Evolutionary conservation across 2,329 filamentous ascomycete genomes (phyloP).

Genomic region (Ceratocystis ficicola): DNA sequence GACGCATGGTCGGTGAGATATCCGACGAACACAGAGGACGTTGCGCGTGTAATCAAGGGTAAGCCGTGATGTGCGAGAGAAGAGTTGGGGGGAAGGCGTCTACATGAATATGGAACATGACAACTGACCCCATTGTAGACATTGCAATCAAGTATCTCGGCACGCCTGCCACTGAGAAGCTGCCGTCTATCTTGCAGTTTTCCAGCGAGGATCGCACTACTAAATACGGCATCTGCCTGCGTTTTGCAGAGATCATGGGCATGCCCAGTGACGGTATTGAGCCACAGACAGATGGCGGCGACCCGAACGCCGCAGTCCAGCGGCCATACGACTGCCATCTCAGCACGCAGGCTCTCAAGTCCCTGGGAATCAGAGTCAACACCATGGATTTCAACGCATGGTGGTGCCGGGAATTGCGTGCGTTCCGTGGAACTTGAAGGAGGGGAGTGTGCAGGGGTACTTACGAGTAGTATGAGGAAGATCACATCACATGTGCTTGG

Average conservation of each 20-base stretch:
- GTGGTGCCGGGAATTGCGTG: conserved; percentile 58
- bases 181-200: conserved; percentile 70
- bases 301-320: conserved; percentile 58
- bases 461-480: neutral
- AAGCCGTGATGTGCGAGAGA: conserved; percentile 26
- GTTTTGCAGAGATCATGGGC: conserved; percentile 68
- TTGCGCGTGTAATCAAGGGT: conserved; percentile 64
- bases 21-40: conserved; percentile 81
- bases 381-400: conserved; percentile 66
- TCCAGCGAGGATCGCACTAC: conserved; percentile 76
- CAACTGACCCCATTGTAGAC: conserved; percentile 36
- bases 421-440: conserved; percentile 35
- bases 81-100: neutral
- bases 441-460: neutral
- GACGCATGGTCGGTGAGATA: conserved; percentile 78
- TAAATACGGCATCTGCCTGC: conserved; percentile 77
- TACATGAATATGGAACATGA: neutral
- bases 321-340: conserved; percentile 82
- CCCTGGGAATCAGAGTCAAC: conserved; percentile 60
- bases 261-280: conserved; percentile 56
- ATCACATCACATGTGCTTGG: neutral
- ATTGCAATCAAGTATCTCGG: conserved; percentile 56
- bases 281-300: conserved; percentile 58
- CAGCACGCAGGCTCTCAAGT: conserved; percentile 59
- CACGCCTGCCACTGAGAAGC: conserved; percentile 34